Evolutionary conservation across 192 early-diverging fungal species (phyloP), one percentile per base, ranked within the genome.

Genomic region (Backusella mclennaniae): DNA sequence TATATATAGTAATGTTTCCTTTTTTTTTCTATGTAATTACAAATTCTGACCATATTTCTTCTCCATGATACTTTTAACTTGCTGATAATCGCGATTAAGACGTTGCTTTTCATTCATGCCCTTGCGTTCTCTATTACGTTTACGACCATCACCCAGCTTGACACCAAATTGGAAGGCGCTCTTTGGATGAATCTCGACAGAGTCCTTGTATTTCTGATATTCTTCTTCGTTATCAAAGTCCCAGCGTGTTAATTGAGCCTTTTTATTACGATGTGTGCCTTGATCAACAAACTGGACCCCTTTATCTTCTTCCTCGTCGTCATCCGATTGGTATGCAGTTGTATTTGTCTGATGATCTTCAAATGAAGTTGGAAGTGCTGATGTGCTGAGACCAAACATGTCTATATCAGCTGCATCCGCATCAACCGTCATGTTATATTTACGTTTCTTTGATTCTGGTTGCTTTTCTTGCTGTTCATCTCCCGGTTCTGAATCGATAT

Each of bases 161-260:
- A 94, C 88, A 41, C 92, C 93, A 79, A 91, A 93, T 75, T 93
- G 90, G 71, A 90, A 91, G 3, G 93, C 91, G 21, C 90, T 91
- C 83, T 94, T 92, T 0, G 93, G 92, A 39, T 93, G 76, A 31
- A 91, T 87, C 35, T 92, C 92, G 33, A 93, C 84, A 26, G 82
- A 84, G 26, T 91, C 91, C 78, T 94, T 93, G 70, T 95, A 93
- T 38, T 83, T 81, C 35, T 90, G 84, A 83, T 89, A 94, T 36
- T 93, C 91, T 72, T 92, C 92, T 78, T 93, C 93, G 14, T 83
- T 90, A 42, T 95, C 94, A 85, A 95, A 94, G 80, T 95, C 92
- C 79, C 88, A 94, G 14, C 93, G 84, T 6, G 85, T 84, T 31
- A 93, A 66, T 76, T 95, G 93, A 1, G 87, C 86, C 29, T 85